Conservation (phyloP, 768 basidiomycete species). For the Hericium erinaceus region DNA sequence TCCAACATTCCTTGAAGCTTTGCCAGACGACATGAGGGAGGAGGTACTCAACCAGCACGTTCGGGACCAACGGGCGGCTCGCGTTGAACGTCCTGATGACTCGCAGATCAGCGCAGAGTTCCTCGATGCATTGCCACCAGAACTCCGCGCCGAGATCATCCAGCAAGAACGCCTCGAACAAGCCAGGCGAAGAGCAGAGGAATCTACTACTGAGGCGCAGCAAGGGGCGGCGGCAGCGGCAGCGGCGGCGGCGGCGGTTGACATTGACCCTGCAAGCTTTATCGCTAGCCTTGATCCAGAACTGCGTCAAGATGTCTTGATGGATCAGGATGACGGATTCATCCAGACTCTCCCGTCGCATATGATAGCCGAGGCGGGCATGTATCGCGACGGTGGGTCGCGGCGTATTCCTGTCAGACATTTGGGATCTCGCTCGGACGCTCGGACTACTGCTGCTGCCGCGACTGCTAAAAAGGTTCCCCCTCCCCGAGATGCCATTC, state of each 20-base stretch:
- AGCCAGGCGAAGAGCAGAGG: slow-evolving; percentile 40
- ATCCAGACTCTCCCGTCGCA: slow-evolving; percentile 74
- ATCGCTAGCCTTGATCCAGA: slow-evolving; percentile 87
- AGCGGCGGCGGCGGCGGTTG: slow-evolving; percentile 25
- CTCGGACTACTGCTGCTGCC: slow-evolving; percentile 8
- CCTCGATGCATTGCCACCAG: slow-evolving; percentile 90
- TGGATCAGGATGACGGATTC: slow-evolving; percentile 83
- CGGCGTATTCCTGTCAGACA: slow-evolving; percentile 8
- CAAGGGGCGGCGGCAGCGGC: slow-evolving; percentile 37
- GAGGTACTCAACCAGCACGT: slow-evolving; percentile 97
- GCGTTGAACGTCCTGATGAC: slow-evolving; percentile 64
- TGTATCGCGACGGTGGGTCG: slow-evolving; percentile 45
- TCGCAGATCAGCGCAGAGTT: slow-evolving; percentile 93
- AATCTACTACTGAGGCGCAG: slow-evolving; percentile 25
- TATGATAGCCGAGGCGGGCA: slow-evolving; percentile 77
- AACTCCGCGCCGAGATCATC: slow-evolving; percentile 93
- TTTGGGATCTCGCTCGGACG: background rate
- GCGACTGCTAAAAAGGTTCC: slow-evolving; percentile 38
- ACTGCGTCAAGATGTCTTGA: slow-evolving; percentile 81
- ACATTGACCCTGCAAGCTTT: slow-evolving; percentile 85
- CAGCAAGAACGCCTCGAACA: slow-evolving; percentile 89
- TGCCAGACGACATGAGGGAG: slow-evolving; percentile 98
- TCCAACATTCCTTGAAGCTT: slow-evolving; percentile 92
- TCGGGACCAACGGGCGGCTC: slow-evolving; percentile 78
- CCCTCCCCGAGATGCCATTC: slow-evolving; percentile 77